Evolutionary conservation across 139 green algal species (phyloP).

Genomic region (Asterochloris erici): DNA sequence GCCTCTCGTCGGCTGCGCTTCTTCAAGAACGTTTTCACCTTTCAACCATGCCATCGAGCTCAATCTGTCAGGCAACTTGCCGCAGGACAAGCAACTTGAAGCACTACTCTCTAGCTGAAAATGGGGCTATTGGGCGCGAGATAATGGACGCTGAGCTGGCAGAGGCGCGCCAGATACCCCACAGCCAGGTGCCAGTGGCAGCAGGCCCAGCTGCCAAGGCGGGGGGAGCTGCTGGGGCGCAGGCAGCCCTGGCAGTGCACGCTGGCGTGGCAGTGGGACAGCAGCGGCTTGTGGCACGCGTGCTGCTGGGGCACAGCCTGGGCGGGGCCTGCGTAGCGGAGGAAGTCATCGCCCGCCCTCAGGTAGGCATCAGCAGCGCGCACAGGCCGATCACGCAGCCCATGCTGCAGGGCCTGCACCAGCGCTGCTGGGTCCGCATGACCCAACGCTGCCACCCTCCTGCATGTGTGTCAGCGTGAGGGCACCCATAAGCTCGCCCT

Average conservation of each 20-base stretch:
- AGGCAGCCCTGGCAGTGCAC: neutral
- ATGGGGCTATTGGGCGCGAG: conserved; percentile 42
- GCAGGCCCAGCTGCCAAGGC: neutral
- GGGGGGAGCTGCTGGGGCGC: neutral
- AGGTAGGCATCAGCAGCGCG: neutral
- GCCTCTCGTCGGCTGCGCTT: no score
- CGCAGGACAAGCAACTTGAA: conserved; percentile 35
- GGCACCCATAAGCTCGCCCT: no score
- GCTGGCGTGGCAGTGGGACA: neutral
- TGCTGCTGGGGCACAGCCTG: conserved; percentile 78
- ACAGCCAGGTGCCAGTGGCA: conserved; percentile 8
- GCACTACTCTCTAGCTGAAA: conserved; percentile 69
- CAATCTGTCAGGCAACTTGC: no score
- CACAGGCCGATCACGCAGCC: no score
- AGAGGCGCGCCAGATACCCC: conserved; percentile 6
- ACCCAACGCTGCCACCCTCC: no score
- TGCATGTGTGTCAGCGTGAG: no score
- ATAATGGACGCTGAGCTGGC: conserved; percentile 63
- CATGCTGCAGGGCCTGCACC: no score
- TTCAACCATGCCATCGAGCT: no score
- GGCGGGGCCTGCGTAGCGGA: conserved; percentile 63
- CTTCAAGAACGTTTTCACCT: no score
- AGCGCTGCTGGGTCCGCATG: no score
- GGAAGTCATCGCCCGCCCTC: conserved; percentile 39
- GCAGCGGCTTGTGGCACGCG: conserved; percentile 20